Conservation (phyloP, 257 asterid genomes). For the Lavandula angustifolia region DNA sequence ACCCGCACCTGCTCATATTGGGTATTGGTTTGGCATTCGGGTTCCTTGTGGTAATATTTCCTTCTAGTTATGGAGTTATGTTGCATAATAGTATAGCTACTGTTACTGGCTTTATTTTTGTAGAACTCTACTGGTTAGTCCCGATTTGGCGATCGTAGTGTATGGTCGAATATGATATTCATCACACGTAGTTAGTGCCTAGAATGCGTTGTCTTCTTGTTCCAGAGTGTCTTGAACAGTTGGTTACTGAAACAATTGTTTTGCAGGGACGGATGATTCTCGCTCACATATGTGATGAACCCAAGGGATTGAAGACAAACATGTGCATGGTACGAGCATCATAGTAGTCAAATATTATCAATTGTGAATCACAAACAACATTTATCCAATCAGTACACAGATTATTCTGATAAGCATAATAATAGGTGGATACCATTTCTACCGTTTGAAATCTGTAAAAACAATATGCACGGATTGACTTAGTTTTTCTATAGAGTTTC, state of each 20-base stretch:
- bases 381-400: neutral
- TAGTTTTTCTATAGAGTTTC: neutral
- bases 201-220: neutral
- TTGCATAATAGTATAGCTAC: slow-evolving; percentile 9
- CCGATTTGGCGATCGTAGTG: neutral
- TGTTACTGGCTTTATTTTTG: neutral
- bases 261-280: slow-evolving; percentile 97
- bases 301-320: slow-evolving; percentile 95
- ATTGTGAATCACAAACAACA: neutral
- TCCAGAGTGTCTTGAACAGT: slow-evolving; percentile 8
- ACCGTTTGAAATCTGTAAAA: neutral
- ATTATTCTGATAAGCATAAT: slow-evolving; percentile 13
- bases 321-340: slow-evolving; percentile 83
- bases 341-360: neutral
- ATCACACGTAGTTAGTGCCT: neutral
- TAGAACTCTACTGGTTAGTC: neutral
- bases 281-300: slow-evolving; percentile 97
- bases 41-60: slow-evolving; percentile 83
- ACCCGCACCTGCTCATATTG: slow-evolving; percentile 67
- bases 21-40: slow-evolving; percentile 95
- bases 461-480: neutral
- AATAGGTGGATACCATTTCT: slow-evolving; percentile 9
- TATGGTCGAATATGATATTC: neutral
- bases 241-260: slow-evolving; percentile 32
- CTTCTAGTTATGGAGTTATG: slow-evolving; percentile 11